Conservation (phyloP, 2,329 filamentous ascomycete species). For the Colletotrichum tamarilloi region DNA sequence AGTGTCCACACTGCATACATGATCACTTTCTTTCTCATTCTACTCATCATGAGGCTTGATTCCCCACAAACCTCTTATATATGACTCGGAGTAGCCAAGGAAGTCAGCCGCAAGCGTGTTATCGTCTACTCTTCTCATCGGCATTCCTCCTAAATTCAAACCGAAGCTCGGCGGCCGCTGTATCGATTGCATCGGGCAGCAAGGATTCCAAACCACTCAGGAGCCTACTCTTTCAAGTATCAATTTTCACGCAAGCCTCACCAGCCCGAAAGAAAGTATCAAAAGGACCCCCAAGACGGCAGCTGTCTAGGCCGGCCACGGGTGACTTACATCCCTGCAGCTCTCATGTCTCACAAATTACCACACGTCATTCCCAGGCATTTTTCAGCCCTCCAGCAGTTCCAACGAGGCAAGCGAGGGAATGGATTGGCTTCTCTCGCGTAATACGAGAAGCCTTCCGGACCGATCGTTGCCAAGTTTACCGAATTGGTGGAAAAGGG, state of each 20-base stretch:
- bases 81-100: neutral
- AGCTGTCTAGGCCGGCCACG: neutral
- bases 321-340: neutral
- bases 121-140: neutral
- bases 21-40: neutral
- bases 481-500: conserved; percentile 5
- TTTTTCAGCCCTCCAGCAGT: neutral
- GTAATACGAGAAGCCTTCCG: neutral
- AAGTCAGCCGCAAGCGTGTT: neutral
- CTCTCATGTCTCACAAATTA: neutral
- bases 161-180: neutral
- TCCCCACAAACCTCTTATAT: neutral
- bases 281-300: neutral
- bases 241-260: neutral
- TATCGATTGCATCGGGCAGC: neutral
- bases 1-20: neutral
- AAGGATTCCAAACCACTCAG: neutral
- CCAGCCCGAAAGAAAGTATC: neutral
- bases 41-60: neutral
- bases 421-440: neutral
- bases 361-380: neutral
- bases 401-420: neutral
- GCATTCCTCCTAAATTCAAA: neutral
- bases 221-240: neutral
- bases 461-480: conserved; percentile 23